phyloP scores from a whole-genome alignment of 169 alveolate species.

The Eimeria brunetti region DNA sequence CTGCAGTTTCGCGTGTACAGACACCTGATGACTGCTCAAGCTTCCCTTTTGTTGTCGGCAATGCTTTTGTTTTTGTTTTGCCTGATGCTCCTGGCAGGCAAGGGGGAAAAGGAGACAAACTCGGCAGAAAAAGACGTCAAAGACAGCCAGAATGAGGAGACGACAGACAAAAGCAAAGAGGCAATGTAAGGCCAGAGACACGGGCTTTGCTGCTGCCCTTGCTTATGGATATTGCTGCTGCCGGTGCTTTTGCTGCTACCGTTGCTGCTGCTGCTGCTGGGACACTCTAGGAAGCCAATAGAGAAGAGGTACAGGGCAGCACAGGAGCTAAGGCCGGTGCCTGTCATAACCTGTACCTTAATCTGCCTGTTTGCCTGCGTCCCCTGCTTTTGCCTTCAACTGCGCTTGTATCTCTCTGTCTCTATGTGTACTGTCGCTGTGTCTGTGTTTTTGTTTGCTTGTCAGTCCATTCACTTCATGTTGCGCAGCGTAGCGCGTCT shows the following conservation, averaged over 20 bases:
- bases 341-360: too few species aligned
- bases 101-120: neutral
- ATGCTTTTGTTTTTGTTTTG: neutral
- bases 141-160: neutral
- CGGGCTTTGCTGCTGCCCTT: neutral
- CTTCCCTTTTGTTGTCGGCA: neutral
- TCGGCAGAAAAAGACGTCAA: neutral
- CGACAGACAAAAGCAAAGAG: neutral
- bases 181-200: neutral
- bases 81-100: too few species aligned
- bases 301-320: neutral
- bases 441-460: too few species aligned
- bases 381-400: too few species aligned
- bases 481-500: too few species aligned
- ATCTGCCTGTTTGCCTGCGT: too few species aligned
- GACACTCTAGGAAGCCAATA: neutral
- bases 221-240: conserved; percentile 1
- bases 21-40: neutral
- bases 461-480: too few species aligned
- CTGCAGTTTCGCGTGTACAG: neutral
- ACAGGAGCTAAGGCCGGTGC: too few species aligned
- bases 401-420: too few species aligned
- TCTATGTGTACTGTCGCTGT: too few species aligned
- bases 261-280: conserved; percentile 1
- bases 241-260: neutral